Base-by-base conservation (phyloP, 1,139 yeast genomes). In the Magnusiomyces sp. region DNA sequence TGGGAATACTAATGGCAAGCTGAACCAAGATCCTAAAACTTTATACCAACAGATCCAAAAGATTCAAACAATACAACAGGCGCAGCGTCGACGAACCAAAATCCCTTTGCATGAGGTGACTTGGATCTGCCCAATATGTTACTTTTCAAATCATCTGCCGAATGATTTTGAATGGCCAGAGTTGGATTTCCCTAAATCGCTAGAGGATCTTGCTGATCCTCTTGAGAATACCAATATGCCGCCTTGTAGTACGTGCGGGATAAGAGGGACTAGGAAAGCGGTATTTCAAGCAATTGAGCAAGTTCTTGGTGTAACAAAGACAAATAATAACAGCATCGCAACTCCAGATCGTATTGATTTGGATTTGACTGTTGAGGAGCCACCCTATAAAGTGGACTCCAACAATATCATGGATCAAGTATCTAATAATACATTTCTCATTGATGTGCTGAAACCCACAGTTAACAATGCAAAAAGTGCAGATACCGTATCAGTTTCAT, bases 81-180 rank as follows among this genome's bases (percentile, higher is more conserved):
- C 48, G 48, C 29, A 38, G 49, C 16, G 42, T 3, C 20, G 45
- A 16, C 19, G 45, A 32, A 14, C 38, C 13, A 42, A 42, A 27
- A n/a, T 42, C 16, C 45, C 45, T 5, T 32, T 42, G 32, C 31
- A 42, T 32, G 54, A 55, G 34, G 52, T 56, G 13, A 72, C 75
- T 31, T 90, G 97, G 97, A 75, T 77, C 1, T 90, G 97, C 64
- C 82, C 85, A 11, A 89, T 90, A 3, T 90, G 97, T 64, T 81
- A 81, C 41, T 83, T 74, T 58, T 73, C 81, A 27, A 89, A 89
- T 61, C 71, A 71, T 29, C 63, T 79, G 3, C 61, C 67, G 1
- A 58, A 68, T 1, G 67, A 65, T 14, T 62, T 48, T 48, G 45
- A 31, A 37, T 42, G 45, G 45, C 38, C 45, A 10, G 45, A 19